Evolutionary conservation across 2,329 filamentous ascomycete species (phyloP).

Genomic region (Emmonsia crescens): DNA sequence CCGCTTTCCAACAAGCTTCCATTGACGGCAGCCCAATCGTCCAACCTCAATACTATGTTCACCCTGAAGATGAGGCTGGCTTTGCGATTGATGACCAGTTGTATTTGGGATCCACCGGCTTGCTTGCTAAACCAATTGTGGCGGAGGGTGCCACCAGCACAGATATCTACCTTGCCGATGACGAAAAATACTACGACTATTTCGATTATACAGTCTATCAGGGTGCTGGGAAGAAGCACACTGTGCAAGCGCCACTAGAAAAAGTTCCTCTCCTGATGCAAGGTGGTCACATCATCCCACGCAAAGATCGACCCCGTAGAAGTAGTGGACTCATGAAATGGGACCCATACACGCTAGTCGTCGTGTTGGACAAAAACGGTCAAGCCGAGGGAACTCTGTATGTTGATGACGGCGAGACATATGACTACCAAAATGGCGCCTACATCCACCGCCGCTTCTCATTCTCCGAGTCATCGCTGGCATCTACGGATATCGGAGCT

Average conservation of each 20-base stretch:
- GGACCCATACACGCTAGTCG: constrained; percentile 87
- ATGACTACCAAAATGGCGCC: constrained; percentile 73
- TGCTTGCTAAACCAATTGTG: constrained; percentile 86
- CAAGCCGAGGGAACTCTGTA: constrained; percentile 77
- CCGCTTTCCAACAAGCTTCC: constrained; percentile 84
- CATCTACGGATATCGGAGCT: constrained; percentile 55
- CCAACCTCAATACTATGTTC: constrained; percentile 84
- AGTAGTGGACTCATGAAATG: constrained; percentile 83
- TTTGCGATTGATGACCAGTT: constrained; percentile 88
- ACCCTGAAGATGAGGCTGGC: constrained; percentile 75
- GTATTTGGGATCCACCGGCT: constrained; percentile 76
- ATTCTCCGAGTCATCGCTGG: constrained; percentile 51
- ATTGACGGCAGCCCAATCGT: constrained; percentile 76
- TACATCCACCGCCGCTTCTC: constrained; percentile 78
- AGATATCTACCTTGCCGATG: constrained; percentile 78
- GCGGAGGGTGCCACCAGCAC: constrained; percentile 61
- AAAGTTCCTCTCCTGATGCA: constrained; percentile 85
- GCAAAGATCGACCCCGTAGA: constrained; percentile 76
- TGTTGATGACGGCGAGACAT: constrained; percentile 86
- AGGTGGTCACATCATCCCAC: constrained; percentile 81
- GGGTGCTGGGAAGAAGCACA: constrained; percentile 58
- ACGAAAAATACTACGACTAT: constrained; percentile 90
- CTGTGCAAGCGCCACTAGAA: constrained; percentile 66
- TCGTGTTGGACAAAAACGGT: constrained; percentile 57
- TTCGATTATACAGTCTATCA: constrained; percentile 73